Percentiles rank a stretch among this genome's conserved stretches.
Evolutionary conservation across 768 basidiomycete species (phyloP).

Genomic region (Psilocybe cyanescens): DNA sequence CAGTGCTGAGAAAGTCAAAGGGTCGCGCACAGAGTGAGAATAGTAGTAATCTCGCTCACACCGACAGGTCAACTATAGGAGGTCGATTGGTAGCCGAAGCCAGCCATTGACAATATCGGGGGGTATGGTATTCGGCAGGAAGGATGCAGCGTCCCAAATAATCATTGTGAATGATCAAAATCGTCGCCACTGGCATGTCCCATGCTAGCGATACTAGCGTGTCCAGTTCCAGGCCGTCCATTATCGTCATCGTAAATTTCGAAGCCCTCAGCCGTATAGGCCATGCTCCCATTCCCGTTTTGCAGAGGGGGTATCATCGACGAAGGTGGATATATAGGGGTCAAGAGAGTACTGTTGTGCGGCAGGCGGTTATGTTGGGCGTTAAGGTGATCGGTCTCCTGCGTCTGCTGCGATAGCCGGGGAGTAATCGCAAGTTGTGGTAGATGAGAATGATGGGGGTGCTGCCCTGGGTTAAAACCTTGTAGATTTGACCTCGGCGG

Average conservation of each 20-base stretch:
- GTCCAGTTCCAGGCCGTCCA: slow-evolving; percentile 23
- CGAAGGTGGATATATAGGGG: slow-evolving; percentile 62
- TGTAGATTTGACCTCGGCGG: slow-evolving; percentile 18
- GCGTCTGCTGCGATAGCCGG: slow-evolving; percentile 28
- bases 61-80: background rate
- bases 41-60: background rate
- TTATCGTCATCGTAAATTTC: slow-evolving; percentile 43
- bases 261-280: slow-evolving; percentile 33
- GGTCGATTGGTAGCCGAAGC: background rate
- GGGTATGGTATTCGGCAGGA: background rate
- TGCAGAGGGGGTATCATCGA: slow-evolving; percentile 40
- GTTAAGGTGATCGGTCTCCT: slow-evolving; percentile 28
- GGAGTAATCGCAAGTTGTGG: slow-evolving; percentile 29
- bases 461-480: slow-evolving; percentile 25
- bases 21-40: background rate
- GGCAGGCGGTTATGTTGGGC: slow-evolving; percentile 46
- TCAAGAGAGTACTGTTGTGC: slow-evolving; percentile 69
- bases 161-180: slow-evolving; percentile 23
- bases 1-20: background rate
- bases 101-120: background rate
- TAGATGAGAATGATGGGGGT: slow-evolving; percentile 34
- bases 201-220: slow-evolving; percentile 19
- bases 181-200: slow-evolving; percentile 22
- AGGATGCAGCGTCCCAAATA: background rate
- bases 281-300: slow-evolving; percentile 18